A percentile compares a stretch with the other conserved stretches of the same genome.
phyloP scores from a whole-genome alignment of 78 protist genomes.

The Dictyostelium brefeldianum region DNA sequence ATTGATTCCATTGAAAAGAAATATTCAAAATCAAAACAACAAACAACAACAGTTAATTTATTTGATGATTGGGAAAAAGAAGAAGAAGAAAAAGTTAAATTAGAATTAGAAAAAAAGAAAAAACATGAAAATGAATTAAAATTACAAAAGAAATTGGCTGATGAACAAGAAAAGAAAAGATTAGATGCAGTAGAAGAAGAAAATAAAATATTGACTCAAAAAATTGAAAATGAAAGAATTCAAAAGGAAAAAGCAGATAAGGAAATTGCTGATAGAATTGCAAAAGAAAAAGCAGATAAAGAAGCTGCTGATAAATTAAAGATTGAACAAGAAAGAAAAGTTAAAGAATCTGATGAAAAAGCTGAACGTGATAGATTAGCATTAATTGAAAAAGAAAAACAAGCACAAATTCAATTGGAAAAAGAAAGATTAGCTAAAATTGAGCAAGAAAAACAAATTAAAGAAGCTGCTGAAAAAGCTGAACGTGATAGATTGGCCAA shows the following conservation, averaged over 20 bases:
- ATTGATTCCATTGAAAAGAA: conserved; percentile 30
- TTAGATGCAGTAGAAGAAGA: conserved; percentile 10
- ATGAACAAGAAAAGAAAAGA: conserved; percentile 13
- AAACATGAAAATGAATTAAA: not conserved
- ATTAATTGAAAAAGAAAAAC: not conserved
- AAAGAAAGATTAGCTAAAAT: conserved; percentile 9
- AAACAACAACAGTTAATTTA: not conserved
- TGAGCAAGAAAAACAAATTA: not conserved
- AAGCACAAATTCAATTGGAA: too few species aligned
- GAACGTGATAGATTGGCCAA: not conserved
- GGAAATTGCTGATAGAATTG: not conserved
- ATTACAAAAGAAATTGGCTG: conserved; percentile 11
- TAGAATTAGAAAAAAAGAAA: conserved; percentile 27
- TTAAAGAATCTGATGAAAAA: not conserved
- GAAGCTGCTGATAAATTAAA: conserved; percentile 16
- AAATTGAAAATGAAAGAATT: conserved; percentile 3
- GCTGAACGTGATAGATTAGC: not conserved
- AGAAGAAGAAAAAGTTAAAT: conserved; percentile 15
- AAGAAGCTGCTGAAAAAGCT: conserved; percentile 10
- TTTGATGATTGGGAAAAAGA: conserved; percentile 51
- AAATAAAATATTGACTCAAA: not conserved
- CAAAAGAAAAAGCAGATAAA: conserved; percentile 4
- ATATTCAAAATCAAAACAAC: not conserved
- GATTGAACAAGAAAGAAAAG: not conserved
- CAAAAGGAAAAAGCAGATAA: not conserved